Evolutionary conservation across 2,329 filamentous ascomycete species (phyloP).

Genomic region (Calonectria pauciramosa): DNA sequence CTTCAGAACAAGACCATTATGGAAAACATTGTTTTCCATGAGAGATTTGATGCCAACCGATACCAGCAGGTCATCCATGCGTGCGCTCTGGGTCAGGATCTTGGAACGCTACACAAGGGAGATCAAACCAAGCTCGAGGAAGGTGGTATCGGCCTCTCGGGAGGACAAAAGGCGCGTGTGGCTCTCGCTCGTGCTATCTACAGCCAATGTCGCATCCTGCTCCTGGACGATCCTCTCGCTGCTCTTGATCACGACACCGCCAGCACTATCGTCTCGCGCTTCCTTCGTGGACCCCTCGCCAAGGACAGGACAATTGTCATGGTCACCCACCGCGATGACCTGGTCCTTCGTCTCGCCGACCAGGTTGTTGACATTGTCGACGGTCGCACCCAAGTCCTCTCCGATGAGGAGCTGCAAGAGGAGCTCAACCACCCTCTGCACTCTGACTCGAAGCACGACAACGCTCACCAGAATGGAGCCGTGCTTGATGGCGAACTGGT

Average conservation of each 20-base stretch:
- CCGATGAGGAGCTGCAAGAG: slow-evolving; percentile 58
- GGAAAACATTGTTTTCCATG: slow-evolving; percentile 76
- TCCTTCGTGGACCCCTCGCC: slow-evolving; percentile 70
- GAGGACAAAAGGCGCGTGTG: slow-evolving; percentile 74
- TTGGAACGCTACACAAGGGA: slow-evolving; percentile 68
- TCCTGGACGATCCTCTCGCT: slow-evolving; percentile 75
- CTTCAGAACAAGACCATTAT: slow-evolving; percentile 75
- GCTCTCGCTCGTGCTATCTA: slow-evolving; percentile 75
- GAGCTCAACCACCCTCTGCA: slow-evolving; percentile 56
- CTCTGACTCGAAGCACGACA: slow-evolving; percentile 32
- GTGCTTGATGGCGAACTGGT: slow-evolving; percentile 51
- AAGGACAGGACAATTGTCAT: slow-evolving; percentile 80
- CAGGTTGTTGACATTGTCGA: slow-evolving; percentile 80
- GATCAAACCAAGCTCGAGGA: slow-evolving; percentile 73
- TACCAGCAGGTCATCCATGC: slow-evolving; percentile 74
- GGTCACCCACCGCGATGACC: slow-evolving; percentile 83
- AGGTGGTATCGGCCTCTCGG: slow-evolving; percentile 73
- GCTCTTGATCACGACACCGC: slow-evolving; percentile 74
- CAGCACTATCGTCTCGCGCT: slow-evolving; percentile 71
- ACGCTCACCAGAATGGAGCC: slow-evolving; percentile 38
- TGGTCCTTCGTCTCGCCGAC: slow-evolving; percentile 79
- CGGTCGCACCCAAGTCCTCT: slow-evolving; percentile 67
- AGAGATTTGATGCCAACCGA: slow-evolving; percentile 64
- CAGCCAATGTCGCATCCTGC: slow-evolving; percentile 67
- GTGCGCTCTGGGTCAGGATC: slow-evolving; percentile 69